Evolutionary conservation across 2,329 filamentous ascomycete genomes (phyloP), one percentile per base, ranked within the genome.

Genomic region (Ramularia endophylla): DNA sequence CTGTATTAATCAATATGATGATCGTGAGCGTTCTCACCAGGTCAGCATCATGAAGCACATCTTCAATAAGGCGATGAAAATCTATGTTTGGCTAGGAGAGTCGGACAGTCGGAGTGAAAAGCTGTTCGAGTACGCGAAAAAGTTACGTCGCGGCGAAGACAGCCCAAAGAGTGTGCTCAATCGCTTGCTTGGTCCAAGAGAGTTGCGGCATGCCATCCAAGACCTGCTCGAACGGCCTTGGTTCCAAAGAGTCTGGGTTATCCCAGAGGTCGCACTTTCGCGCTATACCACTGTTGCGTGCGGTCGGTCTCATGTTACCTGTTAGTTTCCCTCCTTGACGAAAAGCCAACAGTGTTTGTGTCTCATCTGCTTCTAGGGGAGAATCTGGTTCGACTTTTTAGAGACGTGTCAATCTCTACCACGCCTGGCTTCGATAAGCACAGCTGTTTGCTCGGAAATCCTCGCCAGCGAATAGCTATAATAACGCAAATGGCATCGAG

Each of bases 1-100:
- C 29, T 57, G 59, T 31, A 65, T 66, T 35, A 60, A 65, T 27
- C 61, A 65, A 40, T 36, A 46, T 1, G 54, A 64, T 42, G 33
- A 48, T 15, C 32, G 38, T 4, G 62, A 66, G 30, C 57, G 58
- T 15, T 51, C 44, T 4, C 47, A 57, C 16, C 62, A 65, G 44
- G 58, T 66, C 4, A 52, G 49, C 3, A 57, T 65, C 19, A 65
- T 65, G 60, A 54, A 58, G 8, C 37, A 58, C 3, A 61, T 65
- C 27, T 65, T 60, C 51, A 48, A 41, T 16, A 41, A 48, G 29
- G 48, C 55, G n/a, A 46, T 47, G 25, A 45, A 55, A 36, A 48
- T 57, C 17, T 48, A 53, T 7, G 45, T 53, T n/a, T 60, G 56
- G 53, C 49, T 59, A 4, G 56, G 56, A 5, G 53, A 58, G n/a